phyloP scores from a whole-genome alignment of 352 stramenopile genomes.

The Hyaloperonospora arabidopsidis region DNA sequence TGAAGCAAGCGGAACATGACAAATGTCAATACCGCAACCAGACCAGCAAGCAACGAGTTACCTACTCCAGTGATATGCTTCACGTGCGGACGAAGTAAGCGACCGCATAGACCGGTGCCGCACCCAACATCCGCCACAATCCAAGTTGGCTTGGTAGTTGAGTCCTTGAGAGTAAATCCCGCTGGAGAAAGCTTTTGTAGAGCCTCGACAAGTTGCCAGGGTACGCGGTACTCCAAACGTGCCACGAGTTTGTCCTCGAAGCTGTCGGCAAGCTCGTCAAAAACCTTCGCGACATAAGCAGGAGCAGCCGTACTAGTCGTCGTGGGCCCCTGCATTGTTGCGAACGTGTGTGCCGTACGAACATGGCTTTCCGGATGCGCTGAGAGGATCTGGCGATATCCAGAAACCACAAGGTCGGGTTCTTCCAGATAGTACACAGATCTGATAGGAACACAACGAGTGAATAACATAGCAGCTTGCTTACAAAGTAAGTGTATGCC shows the following conservation, averaged over 20 bases:
- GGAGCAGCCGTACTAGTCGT: constrained; percentile 45
- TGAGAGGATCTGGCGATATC: constrained; percentile 42
- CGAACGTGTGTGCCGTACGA: constrained; percentile 55
- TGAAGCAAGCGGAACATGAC: constrained; percentile 1
- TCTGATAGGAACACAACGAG: constrained; percentile 24
- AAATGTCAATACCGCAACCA: background rate
- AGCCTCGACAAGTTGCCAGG: constrained; percentile 68
- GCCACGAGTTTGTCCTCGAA: constrained; percentile 80
- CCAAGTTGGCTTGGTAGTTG: constrained; percentile 20
- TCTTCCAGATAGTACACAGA: constrained; percentile 59
- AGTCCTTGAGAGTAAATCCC: constrained; percentile 12
- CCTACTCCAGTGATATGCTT: constrained; percentile 50
- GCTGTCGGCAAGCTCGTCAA: constrained; percentile 66
- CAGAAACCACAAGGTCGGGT: constrained; percentile 39
- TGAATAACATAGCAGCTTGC: background rate
- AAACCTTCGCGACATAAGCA: constrained; percentile 65
- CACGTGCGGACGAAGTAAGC: constrained; percentile 49
- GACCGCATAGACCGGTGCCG: constrained; percentile 70
- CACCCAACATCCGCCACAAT: constrained; percentile 57
- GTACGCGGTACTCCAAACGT: constrained; percentile 71
- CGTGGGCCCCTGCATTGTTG: constrained; percentile 44
- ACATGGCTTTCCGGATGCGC: constrained; percentile 32
- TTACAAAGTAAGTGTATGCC: background rate
- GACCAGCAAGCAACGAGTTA: background rate
- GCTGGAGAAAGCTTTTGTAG: constrained; percentile 38